Evolutionary conservation across 2,329 filamentous ascomycete species (phyloP).

Genomic region (Macrophomina phaseolina): DNA sequence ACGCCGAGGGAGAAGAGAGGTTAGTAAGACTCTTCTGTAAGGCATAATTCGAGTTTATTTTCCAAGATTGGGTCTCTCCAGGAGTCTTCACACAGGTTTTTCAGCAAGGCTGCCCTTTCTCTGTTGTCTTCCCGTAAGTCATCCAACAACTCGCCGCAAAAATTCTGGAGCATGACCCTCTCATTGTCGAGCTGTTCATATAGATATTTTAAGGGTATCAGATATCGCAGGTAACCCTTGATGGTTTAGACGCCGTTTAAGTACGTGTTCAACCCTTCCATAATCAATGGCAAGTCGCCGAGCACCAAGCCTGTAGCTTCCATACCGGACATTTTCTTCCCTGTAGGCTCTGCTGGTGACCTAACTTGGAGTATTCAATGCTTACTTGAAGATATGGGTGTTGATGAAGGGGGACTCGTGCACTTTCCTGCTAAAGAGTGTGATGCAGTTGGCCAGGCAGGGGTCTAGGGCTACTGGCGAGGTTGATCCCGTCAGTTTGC

Average conservation of each 20-base stretch:
- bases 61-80: constrained; percentile 31
- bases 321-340: constrained; percentile 32
- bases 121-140: constrained; percentile 33
- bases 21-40: neutral
- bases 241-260: constrained; percentile 38
- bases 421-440: too few species aligned
- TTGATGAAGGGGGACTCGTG: too few species aligned
- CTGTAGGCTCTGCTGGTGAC: neutral
- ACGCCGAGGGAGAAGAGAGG: constrained; percentile 43
- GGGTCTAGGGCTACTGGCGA: too few species aligned
- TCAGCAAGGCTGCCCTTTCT: constrained; percentile 32
- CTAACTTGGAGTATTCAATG: too few species aligned
- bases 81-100: constrained; percentile 30
- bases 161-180: constrained; percentile 37
- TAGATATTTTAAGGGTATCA: constrained; percentile 34
- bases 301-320: constrained; percentile 38
- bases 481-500: too few species aligned
- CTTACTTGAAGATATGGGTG: too few species aligned
- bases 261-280: constrained; percentile 41
- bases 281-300: constrained; percentile 37
- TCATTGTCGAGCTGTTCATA: constrained; percentile 34
- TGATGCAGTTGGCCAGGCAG: too few species aligned
- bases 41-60: neutral
- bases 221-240: constrained; percentile 35
- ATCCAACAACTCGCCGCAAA: constrained; percentile 34